A percentile compares a stretch with the other conserved stretches of the same genome.
phyloP scores from a whole-genome alignment of 31 red algal species.

The Porphyra umbilicalis region DNA sequence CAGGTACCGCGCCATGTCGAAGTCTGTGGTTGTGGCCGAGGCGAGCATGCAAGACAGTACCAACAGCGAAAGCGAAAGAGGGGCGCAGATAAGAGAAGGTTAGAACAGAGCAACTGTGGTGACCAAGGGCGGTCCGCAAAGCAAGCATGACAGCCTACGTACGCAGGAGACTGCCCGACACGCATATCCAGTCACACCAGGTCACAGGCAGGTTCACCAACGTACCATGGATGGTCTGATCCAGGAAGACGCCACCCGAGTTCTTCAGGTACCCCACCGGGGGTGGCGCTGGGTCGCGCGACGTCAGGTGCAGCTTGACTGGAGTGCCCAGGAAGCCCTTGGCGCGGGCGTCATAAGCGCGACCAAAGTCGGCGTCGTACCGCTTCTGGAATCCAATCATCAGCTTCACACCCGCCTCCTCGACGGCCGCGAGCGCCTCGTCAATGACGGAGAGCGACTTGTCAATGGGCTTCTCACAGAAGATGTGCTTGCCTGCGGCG shows the following conservation, averaged over 20 bases:
- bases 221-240: constrained; percentile 83
- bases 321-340: constrained; percentile 70
- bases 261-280: constrained; percentile 95
- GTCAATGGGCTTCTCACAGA: constrained; percentile 97
- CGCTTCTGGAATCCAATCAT: constrained; percentile 93
- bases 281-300: constrained; percentile 90
- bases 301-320: constrained; percentile 73
- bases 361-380: constrained; percentile 76
- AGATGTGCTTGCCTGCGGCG: constrained; percentile 89
- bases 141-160: too few relatives aligned
- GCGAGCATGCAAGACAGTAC: too few relatives aligned
- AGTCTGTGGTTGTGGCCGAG: constrained; percentile 40
- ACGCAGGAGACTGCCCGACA: too few relatives aligned
- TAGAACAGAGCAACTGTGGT: too few relatives aligned
- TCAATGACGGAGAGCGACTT: constrained; percentile 72
- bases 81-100: too few relatives aligned
- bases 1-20: constrained; percentile 98
- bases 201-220: too few relatives aligned
- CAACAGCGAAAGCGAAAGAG: too few relatives aligned
- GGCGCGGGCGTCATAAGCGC: constrained; percentile 53
- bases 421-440: constrained; percentile 33
- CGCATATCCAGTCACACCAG: too few relatives aligned
- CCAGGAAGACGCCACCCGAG: constrained; percentile 90
- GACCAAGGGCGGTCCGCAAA: too few relatives aligned
- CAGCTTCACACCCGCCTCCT: constrained; percentile 49